Evolutionary conservation across 148 eudicot species (phyloP).

Genomic region (Limonium bicolor): DNA sequence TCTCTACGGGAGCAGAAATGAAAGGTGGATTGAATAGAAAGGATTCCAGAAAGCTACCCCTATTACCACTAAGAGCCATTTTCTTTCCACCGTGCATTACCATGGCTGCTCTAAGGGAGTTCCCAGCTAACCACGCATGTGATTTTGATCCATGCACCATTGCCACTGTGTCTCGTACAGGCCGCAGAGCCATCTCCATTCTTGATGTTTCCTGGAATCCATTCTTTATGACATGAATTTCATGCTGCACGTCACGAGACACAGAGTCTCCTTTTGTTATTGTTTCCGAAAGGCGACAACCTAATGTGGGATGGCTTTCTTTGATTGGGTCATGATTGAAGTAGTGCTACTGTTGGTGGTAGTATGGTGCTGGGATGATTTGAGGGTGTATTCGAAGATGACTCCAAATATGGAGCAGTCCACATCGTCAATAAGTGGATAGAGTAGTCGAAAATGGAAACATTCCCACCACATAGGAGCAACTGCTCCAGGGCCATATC

Average conservation of each 20-base stretch:
- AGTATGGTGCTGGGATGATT: constrained; percentile 14
- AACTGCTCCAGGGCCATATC: constrained; percentile 37
- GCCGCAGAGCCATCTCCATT: constrained; percentile 50
- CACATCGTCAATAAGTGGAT: constrained; percentile 53
- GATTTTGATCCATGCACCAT: constrained; percentile 28
- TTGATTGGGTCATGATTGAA: constrained; percentile 1
- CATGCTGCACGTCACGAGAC: constrained; percentile 56
- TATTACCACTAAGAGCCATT: constrained; percentile 57
- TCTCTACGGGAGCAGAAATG: constrained; percentile 70
- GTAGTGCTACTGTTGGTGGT: no score
- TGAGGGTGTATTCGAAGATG: constrained; percentile 37
- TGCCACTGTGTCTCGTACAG: constrained; percentile 59
- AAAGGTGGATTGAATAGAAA: constrained; percentile 86
- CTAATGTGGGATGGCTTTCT: constrained; percentile 32
- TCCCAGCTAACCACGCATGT: constrained; percentile 68
- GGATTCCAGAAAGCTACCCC: constrained; percentile 42
- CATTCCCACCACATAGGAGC: constrained; percentile 88
- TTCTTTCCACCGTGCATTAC: constrained; percentile 78
- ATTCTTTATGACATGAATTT: constrained; percentile 50
- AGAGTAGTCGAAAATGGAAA: constrained; percentile 40
- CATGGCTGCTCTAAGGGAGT: constrained; percentile 85
- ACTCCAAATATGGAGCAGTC: constrained; percentile 76
- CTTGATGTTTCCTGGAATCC: constrained; percentile 70
- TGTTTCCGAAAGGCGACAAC: constrained; percentile 82
- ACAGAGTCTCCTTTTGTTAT: constrained; percentile 55